Conservation (phyloP, 495 filamentous ascomycete genomes). For the Tuber indicum region DNA sequence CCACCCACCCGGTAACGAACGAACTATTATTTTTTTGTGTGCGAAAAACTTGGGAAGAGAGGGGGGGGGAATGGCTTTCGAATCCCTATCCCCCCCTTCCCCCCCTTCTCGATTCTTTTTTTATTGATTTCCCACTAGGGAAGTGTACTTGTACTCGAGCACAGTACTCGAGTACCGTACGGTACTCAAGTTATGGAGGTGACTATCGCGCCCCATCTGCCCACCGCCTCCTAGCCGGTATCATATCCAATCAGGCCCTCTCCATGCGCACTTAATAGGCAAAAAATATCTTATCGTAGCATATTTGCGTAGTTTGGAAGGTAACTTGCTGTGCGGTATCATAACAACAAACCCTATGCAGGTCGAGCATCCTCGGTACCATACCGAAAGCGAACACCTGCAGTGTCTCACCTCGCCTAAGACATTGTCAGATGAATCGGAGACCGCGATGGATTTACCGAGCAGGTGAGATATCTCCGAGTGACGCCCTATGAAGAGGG, state of each 20-base stretch:
- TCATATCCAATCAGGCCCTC: not conserved
- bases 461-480: not conserved
- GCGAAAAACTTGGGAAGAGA: not conserved
- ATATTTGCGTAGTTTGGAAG: not conserved
- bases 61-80: not conserved
- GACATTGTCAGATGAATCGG: not conserved
- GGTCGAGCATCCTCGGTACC: not conserved
- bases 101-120: not conserved
- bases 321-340: not conserved
- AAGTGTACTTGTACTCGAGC: not conserved
- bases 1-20: constrained; percentile 1
- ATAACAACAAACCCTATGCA: not conserved
- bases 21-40: not conserved
- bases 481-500: not conserved
- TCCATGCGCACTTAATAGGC: not conserved
- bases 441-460: not conserved
- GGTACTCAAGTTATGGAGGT: not conserved
- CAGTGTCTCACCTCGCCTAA: not conserved
- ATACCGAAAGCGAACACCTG: not conserved
- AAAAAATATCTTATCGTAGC: not conserved
- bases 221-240: not conserved
- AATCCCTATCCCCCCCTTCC: not conserved
- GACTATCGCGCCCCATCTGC: not conserved
- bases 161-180: too few species aligned
- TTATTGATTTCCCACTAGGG: not conserved